A percentile compares a stretch with the other conserved stretches of the same genome.
phyloP scores from a whole-genome alignment of 768 basidiomycete genomes.

The Suillus brevipes region DNA sequence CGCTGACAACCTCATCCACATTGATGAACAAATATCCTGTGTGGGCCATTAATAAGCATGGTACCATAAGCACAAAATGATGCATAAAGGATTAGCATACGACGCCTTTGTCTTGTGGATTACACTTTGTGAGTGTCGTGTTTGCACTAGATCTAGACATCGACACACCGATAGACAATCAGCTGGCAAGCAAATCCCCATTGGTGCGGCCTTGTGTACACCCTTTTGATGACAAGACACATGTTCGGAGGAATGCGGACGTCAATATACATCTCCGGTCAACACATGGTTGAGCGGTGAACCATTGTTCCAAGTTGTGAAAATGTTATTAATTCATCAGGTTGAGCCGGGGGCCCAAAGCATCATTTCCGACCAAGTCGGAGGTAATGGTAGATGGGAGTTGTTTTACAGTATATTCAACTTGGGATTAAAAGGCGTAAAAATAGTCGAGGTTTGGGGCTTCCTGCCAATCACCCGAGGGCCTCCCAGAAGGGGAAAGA shows the following conservation, averaged over 20 bases:
- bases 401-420: not conserved
- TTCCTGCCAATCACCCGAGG: not conserved
- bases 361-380: not conserved
- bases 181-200: not conserved
- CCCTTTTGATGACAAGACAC: constrained; percentile 1
- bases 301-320: not conserved
- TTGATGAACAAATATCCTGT: not conserved
- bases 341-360: not conserved
- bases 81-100: not conserved
- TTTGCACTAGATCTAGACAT: not conserved
- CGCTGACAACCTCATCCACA: not conserved
- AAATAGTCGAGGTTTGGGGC: not conserved
- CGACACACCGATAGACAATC: not conserved
- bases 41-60: not conserved
- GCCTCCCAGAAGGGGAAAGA: not conserved
- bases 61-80: not conserved
- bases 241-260: constrained; percentile 1
- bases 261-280: not conserved
- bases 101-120: not conserved
- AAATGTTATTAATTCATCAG: not conserved
- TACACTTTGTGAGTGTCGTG: not conserved
- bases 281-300: not conserved
- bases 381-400: not conserved
- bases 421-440: not conserved
- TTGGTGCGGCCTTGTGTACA: not conserved